A percentile compares a stretch with the other conserved stretches of the same genome.
phyloP scores from a whole-genome alignment of 768 basidiomycete species.

The Boletus rubropictus region DNA sequence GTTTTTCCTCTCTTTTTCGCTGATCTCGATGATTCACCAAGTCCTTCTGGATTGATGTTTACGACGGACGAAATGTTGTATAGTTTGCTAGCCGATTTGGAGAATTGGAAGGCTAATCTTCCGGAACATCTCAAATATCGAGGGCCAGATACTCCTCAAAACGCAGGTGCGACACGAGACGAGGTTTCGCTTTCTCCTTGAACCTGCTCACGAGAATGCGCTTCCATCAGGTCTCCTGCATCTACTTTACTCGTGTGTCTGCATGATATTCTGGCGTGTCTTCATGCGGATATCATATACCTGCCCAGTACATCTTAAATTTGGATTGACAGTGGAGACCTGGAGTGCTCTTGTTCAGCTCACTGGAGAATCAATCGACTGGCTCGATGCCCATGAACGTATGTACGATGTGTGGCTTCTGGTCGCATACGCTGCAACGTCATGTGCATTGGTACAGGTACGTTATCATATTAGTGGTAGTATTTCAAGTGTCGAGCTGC shows the following conservation, averaged over 20 bases:
- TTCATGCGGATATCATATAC: constrained; percentile 97
- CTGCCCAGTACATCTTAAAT: constrained; percentile 85
- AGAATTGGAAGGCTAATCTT: constrained; percentile 72
- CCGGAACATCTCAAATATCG: constrained; percentile 74
- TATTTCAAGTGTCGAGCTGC: constrained; percentile 7
- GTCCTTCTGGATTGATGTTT: constrained; percentile 81
- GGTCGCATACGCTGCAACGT: constrained; percentile 82
- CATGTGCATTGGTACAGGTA: constrained; percentile 88
- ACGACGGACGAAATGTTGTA: constrained; percentile 78
- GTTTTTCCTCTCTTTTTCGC: constrained; percentile 1
- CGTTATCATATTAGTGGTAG: constrained; percentile 15
- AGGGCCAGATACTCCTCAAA: constrained; percentile 59
- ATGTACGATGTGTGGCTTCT: constrained; percentile 85
- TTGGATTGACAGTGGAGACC: constrained; percentile 71
- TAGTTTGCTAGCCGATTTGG: constrained; percentile 56
- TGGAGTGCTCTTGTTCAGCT: constrained; percentile 71
- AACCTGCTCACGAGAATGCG: constrained; percentile 1
- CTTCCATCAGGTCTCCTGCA: constrained; percentile 68
- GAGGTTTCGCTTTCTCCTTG: background rate
- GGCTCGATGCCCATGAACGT: constrained; percentile 77
- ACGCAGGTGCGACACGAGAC: constrained; percentile 50
- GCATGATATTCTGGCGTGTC: constrained; percentile 96
- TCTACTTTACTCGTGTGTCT: constrained; percentile 80
- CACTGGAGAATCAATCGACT: constrained; percentile 80
- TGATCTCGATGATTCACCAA: constrained; percentile 26